phyloP scores from a whole-genome alignment of 2,329 filamentous ascomycete genomes.

The Aureobasidium sp. region DNA sequence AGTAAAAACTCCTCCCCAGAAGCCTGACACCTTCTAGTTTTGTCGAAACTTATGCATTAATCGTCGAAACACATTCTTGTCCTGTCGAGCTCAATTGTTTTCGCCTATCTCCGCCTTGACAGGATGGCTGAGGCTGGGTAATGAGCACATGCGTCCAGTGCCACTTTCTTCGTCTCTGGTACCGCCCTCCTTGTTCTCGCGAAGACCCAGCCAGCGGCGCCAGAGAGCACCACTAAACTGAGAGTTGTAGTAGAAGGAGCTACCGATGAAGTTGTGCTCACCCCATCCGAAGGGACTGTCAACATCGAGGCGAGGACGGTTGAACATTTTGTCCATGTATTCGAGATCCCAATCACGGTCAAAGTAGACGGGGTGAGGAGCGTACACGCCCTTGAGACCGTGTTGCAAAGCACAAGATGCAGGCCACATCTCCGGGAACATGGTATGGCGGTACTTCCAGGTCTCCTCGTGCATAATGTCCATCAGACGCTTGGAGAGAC shows the following conservation, averaged over 20 bases:
- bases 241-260: slow-evolving; percentile 43
- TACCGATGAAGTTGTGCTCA: slow-evolving; percentile 43
- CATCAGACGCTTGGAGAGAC: slow-evolving; percentile 61
- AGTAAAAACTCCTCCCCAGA: not conserved
- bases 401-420: slow-evolving; percentile 66
- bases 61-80: not conserved
- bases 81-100: not conserved
- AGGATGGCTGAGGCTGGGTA: slow-evolving; percentile 38
- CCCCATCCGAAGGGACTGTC: slow-evolving; percentile 43
- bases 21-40: slow-evolving; percentile 3
- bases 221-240: slow-evolving; percentile 40
- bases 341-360: slow-evolving; percentile 59
- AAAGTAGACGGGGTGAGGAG: slow-evolving; percentile 70
- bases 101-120: slow-evolving; percentile 36
- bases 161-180: slow-evolving; percentile 27
- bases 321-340: slow-evolving; percentile 39
- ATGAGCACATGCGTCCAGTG: slow-evolving; percentile 39
- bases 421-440: slow-evolving; percentile 73
- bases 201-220: slow-evolving; percentile 41
- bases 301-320: slow-evolving; percentile 36
- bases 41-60: slow-evolving; percentile 1
- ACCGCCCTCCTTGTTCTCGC: slow-evolving; percentile 35
- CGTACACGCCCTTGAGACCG: slow-evolving; percentile 69
- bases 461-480: slow-evolving; percentile 73
- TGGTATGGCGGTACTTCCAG: slow-evolving; percentile 58